Percentiles rank a stretch among this genome's conserved stretches.
phyloP scores from a whole-genome alignment of 2,329 filamentous ascomycete species.

The Claviceps monticola region DNA sequence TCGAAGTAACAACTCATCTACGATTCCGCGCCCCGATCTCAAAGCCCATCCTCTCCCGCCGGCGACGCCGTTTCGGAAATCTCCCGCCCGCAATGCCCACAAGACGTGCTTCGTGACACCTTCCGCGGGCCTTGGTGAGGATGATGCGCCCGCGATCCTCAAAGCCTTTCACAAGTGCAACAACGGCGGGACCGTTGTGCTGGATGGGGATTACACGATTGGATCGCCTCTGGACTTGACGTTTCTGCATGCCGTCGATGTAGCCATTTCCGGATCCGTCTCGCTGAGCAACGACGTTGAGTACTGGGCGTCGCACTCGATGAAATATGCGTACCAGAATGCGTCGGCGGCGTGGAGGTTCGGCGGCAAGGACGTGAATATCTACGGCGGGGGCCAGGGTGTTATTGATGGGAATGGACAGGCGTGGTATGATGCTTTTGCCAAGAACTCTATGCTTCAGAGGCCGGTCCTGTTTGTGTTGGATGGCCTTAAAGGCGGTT shows the following conservation, averaged over 20 bases:
- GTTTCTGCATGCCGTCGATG: constrained; percentile 48
- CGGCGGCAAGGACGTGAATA: constrained; percentile 33
- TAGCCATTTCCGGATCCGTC: constrained; percentile 41
- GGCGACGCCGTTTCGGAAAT: neutral
- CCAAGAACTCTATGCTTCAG: constrained; percentile 39
- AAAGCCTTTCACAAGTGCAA: constrained; percentile 30
- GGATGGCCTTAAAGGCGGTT: constrained; percentile 41
- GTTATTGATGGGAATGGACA: constrained; percentile 48
- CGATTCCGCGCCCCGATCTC: neutral
- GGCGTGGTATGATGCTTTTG: constrained; percentile 37
- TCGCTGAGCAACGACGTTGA: constrained; percentile 52
- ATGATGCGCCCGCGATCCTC: constrained; percentile 1
- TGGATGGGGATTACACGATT: constrained; percentile 45
- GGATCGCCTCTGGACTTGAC: constrained; percentile 52
- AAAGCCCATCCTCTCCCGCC: neutral
- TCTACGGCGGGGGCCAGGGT: constrained; percentile 41
- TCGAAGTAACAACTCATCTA: neutral
- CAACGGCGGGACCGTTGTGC: constrained; percentile 46
- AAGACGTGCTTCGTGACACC: neutral
- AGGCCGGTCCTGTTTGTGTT: constrained; percentile 41
- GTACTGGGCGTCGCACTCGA: constrained; percentile 53
- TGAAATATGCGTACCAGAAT: constrained; percentile 53
- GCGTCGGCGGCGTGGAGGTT: constrained; percentile 29
- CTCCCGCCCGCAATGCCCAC: neutral
- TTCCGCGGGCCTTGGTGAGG: neutral